Evolutionary conservation across 495 filamentous ascomycete genomes (phyloP).

Genomic region (Penicillium canescens): DNA sequence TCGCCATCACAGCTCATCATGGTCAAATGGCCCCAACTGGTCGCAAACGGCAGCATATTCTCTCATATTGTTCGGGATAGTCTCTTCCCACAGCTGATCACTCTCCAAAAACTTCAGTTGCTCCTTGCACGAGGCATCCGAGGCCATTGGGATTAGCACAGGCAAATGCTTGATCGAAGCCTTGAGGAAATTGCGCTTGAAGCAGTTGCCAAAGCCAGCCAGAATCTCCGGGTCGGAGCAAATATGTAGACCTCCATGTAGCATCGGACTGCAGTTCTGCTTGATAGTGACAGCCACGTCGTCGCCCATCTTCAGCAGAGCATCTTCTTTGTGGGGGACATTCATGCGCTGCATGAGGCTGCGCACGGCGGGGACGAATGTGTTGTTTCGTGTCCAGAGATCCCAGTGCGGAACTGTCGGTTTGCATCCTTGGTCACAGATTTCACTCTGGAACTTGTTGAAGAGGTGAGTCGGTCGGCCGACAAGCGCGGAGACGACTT

Average conservation of each 20-base stretch:
- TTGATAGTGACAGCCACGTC: constrained; percentile 44
- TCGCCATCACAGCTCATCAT: constrained; percentile 26
- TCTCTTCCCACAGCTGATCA: constrained; percentile 40
- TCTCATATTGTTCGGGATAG: constrained; percentile 45
- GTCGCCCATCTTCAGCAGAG: constrained; percentile 40
- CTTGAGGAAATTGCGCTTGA: constrained; percentile 42
- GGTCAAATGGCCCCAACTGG: constrained; percentile 19
- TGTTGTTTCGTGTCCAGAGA: constrained; percentile 47
- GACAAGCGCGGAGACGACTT: constrained; percentile 39
- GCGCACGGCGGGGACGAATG: constrained; percentile 43
- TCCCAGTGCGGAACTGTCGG: constrained; percentile 47
- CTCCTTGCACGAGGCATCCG: constrained; percentile 38
- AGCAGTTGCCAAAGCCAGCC: constrained; percentile 44
- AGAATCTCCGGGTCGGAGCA: constrained; percentile 37
- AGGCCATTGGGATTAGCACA: constrained; percentile 38
- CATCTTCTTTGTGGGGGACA: constrained; percentile 34
- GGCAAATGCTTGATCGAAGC: constrained; percentile 36
- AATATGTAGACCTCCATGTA: constrained; percentile 38
- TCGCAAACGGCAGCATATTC: constrained; percentile 44
- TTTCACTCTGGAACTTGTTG: constrained; percentile 41
- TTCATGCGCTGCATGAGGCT: constrained; percentile 36
- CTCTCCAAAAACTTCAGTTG: constrained; percentile 36
- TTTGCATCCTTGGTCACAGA: constrained; percentile 43
- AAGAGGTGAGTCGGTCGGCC: constrained; percentile 36
- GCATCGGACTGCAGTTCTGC: constrained; percentile 32